These are phyloP conservation scores for Pythium phragmiticola DNA, from an alignment of 352 stramenopile genomes.

Conservation along the genomic window DNA sequence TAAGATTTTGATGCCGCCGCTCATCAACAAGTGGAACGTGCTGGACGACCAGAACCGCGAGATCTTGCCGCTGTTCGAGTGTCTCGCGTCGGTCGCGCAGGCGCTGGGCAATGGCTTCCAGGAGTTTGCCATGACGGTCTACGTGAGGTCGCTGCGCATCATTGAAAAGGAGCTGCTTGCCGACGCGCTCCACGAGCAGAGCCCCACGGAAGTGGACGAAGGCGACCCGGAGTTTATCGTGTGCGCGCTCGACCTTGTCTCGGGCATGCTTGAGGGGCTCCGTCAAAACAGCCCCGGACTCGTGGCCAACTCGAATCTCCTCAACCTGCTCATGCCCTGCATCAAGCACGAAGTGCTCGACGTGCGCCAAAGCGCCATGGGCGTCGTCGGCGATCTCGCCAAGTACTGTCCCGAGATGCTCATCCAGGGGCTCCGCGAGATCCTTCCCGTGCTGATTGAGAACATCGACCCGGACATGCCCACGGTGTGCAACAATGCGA, in stretches of 20 bases:
- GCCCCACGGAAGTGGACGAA: conserved; percentile 73
- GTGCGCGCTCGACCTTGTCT: conserved; percentile 87
- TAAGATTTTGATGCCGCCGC: conserved; percentile 90
- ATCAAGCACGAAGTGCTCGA: conserved; percentile 86
- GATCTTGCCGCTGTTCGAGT: conserved; percentile 89
- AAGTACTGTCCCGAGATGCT: conserved; percentile 81
- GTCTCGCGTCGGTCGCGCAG: conserved; percentile 81
- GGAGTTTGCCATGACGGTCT: conserved; percentile 83
- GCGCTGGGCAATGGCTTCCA: conserved; percentile 86
- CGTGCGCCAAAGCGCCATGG: conserved; percentile 88
- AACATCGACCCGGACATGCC: conserved; percentile 88
- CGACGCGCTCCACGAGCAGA: conserved; percentile 79
- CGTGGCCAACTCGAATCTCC: conserved; percentile 78
- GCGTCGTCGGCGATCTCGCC: conserved; percentile 85
- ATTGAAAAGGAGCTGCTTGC: conserved; percentile 84
- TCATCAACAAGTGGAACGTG: conserved; percentile 92
- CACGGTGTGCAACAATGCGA: conserved; percentile 92
- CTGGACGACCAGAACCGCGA: conserved; percentile 78
- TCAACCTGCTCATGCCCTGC: conserved; percentile 87
- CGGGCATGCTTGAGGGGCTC: conserved; percentile 87
- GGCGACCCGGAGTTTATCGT: conserved; percentile 90
- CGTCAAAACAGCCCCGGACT: conserved; percentile 72
- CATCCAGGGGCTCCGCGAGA: conserved; percentile 63
- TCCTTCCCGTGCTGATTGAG: conserved; percentile 83
- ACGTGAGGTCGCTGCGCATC: conserved; percentile 77